Base-by-base conservation (phyloP, 2,329 filamentous ascomycete genomes). In the Colletotrichum sp. region DNA sequence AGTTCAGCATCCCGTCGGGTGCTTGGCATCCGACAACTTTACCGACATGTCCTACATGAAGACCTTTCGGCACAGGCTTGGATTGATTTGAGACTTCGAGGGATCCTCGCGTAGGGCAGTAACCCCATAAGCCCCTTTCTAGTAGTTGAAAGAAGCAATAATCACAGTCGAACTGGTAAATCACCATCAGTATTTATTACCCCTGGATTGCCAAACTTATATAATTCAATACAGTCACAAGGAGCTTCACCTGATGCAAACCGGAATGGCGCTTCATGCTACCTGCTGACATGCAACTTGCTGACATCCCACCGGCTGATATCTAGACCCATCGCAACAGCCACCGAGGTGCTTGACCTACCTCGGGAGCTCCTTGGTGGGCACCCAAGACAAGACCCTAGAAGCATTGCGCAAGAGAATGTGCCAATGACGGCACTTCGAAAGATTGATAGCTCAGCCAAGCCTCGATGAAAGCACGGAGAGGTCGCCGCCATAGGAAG, bases 81-180 rank as follows among this genome's bases (percentile, higher is more conserved):
- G 8, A 7, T 52, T 52, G n/a, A 52, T 21, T 3, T 52, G 3
- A 13, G 44, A 13, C 44, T 21, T 21, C 16, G n/a, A 21, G 0
- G 0, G 2, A 52, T 21, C 1, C 6, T 49, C 3, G 12, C 1
- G 18, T 21, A 21, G n/a, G n/a, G 0, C 4, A 7, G 0, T 52
- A 18, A 4, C 10, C 44, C 5, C 6, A 6, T 21, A 49, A 12
- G 3, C 2, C 10, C 10, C 1, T 49, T 3, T 12, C 44, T 2
- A 0, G n/a, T 6, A 12, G n/a, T 13, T 44, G 9, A n/a, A 3
- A 1, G 0, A n/a, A n/a, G 39, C 39, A 44, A 44, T 0, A 10
- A n/a, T 0, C 39, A 12, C 39, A 44, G 24, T 26, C 24, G 24
- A 26, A 26, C 24, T 26, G 24, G 24, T 26, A 26, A 26, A 26